Evolutionary conservation across 768 basidiomycete genomes (phyloP), one percentile per base, ranked within the genome.

Genomic region (Amanita inopinata): DNA sequence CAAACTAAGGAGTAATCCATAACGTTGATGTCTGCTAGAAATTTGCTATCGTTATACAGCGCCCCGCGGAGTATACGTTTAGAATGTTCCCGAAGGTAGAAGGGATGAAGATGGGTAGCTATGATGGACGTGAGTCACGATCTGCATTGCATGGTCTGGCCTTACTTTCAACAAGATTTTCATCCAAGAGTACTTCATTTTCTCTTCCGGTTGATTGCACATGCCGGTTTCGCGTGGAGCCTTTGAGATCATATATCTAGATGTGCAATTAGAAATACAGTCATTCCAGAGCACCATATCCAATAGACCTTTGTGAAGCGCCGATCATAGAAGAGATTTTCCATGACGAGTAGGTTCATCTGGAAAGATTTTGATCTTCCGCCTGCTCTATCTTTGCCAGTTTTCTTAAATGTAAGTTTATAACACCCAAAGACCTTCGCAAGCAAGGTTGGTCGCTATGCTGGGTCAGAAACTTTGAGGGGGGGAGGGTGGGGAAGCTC

Each of bases 1-100:
- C 92, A 91, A 18, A 98, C 84, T 20, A 99, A 63, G 2, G 92
- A 96, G 59, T 99, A 99, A 61, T 99, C 96, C 86, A 92, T 93
- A 38, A 97, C 89, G 56, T 96, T 93, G 43, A 93, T 80, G 49
- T 91, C 87, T 10, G 86, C 83, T 37, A 99, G 62, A 62, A 98
- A 99, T 50, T 86, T 90, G 63, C 85, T 94, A 59, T 99, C 96
- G 51, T 94, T 98, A 65, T 76, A 90, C 20, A 99, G 64, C 8
- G 96, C 88, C 12, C 89, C 83, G 15, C 88, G 76, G 7, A 99
- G 62, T 46, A 97, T 91, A 8, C 88, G 80, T 60, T 97, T 98
- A 0, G 89, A 88, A 53, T 97, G 90, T 59, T 98, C 94, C n/a
- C 90, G 83, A 12, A 99, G 69, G 59, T 93, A 97, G 55, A 98